Conservation (phyloP, 179 eudicot genomes). For the Sideroxylon spinosum region DNA sequence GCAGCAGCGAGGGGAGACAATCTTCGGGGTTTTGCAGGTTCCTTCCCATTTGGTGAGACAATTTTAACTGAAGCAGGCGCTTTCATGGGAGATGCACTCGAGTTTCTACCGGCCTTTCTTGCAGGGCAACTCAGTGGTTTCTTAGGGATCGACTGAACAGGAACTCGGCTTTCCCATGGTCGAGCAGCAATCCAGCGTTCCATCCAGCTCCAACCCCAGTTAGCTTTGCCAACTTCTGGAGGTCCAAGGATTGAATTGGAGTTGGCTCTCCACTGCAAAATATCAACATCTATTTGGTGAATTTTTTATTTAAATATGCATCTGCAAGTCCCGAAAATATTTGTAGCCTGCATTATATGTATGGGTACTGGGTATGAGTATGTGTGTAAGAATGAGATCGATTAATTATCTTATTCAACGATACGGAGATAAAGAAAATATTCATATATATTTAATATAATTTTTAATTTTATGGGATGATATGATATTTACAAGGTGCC, state of each 20-base stretch:
- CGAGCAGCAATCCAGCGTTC: conserved; percentile 98
- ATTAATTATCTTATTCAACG: too few relatives aligned
- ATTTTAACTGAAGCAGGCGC: conserved; percentile 36
- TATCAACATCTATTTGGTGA: not conserved
- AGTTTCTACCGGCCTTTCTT: conserved; percentile 40
- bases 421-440: too few relatives aligned
- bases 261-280: conserved; percentile 84
- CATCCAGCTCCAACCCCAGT: conserved; percentile 99
- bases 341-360: too few relatives aligned
- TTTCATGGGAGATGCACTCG: conserved; percentile 20
- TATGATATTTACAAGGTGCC: too few relatives aligned
- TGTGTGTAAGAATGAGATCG: too few relatives aligned
- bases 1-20: conserved; percentile 47
- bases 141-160: conserved; percentile 45
- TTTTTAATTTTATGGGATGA: too few relatives aligned
- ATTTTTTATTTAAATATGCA: conserved; percentile 1
- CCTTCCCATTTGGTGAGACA: conserved; percentile 40
- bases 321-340: not conserved
- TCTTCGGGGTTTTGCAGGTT: conserved; percentile 36
- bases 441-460: too few relatives aligned
- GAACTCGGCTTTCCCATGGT: conserved; percentile 81
- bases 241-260: conserved; percentile 46
- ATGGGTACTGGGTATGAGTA: too few relatives aligned
- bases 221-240: conserved; percentile 61
- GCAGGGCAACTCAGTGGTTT: conserved; percentile 34